Conservation (phyloP, 1,284 basidiomycete species). For the Tylopilus sp. region DNA sequence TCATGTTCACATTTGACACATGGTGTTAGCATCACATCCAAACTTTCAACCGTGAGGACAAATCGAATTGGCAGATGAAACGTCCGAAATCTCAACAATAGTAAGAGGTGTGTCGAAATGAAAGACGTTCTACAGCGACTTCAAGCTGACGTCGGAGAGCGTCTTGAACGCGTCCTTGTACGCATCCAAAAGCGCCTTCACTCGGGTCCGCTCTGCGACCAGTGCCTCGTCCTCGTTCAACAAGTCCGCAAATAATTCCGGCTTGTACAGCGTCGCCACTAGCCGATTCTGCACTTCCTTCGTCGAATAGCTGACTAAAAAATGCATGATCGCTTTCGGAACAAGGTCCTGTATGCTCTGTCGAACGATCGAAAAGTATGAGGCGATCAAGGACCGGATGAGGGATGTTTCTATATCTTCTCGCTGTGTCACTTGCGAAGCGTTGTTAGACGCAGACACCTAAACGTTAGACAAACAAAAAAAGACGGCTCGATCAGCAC, state of each 20-base stretch:
- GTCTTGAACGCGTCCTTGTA: slow-evolving; percentile 97
- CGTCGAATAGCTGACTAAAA: slow-evolving; percentile 93
- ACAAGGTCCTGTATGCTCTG: slow-evolving; percentile 96
- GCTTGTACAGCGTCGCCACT: slow-evolving; percentile 90
- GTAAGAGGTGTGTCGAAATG: background rate
- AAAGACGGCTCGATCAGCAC: slow-evolving; percentile 6
- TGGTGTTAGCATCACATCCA: background rate
- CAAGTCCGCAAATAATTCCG: slow-evolving; percentile 85
- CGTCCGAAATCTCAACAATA: background rate
- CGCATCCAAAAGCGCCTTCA: slow-evolving; percentile 92
- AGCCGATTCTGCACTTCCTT: slow-evolving; percentile 95
- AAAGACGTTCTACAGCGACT: slow-evolving; percentile 44
- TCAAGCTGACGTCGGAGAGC: slow-evolving; percentile 71
- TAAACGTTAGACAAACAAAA: background rate
- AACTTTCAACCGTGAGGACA: background rate
- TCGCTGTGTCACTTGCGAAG: slow-evolving; percentile 58
- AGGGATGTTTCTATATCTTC: slow-evolving; percentile 97
- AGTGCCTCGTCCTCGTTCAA: slow-evolving; percentile 95
- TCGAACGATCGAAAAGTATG: slow-evolving; percentile 94
- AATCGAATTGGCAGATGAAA: background rate
- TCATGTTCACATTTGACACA: background rate
- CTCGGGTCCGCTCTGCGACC: slow-evolving; percentile 87
- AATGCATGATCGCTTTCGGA: slow-evolving; percentile 95
- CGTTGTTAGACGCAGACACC: slow-evolving; percentile 44
- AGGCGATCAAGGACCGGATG: slow-evolving; percentile 90